Conservation (phyloP, 805 yeast species). For the Lipomyces japonicus region DNA sequence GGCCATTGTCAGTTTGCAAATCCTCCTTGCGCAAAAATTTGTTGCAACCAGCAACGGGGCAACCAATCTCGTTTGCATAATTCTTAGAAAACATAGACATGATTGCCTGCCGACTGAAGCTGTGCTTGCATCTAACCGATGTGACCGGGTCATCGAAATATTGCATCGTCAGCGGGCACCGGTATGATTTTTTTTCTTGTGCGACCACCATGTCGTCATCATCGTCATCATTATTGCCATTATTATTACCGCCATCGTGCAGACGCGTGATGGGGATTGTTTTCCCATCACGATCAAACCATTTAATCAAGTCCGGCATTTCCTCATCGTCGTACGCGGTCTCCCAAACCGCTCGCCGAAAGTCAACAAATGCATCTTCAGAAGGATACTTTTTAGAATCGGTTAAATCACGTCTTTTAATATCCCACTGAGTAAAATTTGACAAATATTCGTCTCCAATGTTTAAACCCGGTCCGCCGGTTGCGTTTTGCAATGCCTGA, state of each 20-base stretch:
- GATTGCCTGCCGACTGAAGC: constrained; percentile 33
- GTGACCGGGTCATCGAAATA: constrained; percentile 35
- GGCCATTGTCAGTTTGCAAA: constrained; percentile 8
- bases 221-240: constrained; percentile 13
- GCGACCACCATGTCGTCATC: constrained; percentile 36
- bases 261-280: background rate
- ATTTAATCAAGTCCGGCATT: constrained; percentile 9
- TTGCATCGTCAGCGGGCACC: constrained; percentile 35
- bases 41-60: constrained; percentile 30
- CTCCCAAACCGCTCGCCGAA: constrained; percentile 16
- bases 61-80: background rate
- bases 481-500: too few relatives aligned
- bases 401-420: background rate
- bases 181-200: constrained; percentile 29
- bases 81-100: constrained; percentile 1
- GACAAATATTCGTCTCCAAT: constrained; percentile 2
- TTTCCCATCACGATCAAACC: constrained; percentile 12
- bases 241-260: constrained; percentile 1
- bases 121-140: constrained; percentile 32
- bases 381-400: constrained; percentile 11
- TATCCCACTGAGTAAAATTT: background rate
- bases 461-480: constrained; percentile 4
- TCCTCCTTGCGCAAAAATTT: constrained; percentile 1
- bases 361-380: constrained; percentile 2
- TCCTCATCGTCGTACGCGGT: constrained; percentile 18